Evolutionary conservation across 2,329 filamentous ascomycete species (phyloP).

Genomic region (Diaporthe sp.): DNA sequence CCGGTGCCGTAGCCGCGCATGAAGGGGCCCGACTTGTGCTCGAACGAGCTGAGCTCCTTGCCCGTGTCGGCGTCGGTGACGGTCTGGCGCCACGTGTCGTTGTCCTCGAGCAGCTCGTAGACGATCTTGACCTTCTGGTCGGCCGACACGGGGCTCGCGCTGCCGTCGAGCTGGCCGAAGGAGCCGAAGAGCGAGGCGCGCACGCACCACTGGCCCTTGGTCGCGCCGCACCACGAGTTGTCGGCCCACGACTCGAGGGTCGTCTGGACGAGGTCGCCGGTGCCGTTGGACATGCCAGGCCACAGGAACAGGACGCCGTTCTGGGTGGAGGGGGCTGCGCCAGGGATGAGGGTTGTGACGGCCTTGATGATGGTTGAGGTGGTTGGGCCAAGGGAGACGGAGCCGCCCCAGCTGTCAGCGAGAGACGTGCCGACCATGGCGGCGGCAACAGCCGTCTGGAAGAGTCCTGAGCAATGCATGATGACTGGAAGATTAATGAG

Average conservation of each 20-base stretch:
- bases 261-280: conserved; percentile 57
- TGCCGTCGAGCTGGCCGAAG: conserved; percentile 55
- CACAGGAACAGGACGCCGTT: conserved; percentile 57
- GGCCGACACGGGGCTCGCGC: conserved; percentile 25
- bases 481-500: neutral
- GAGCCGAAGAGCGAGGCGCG: conserved; percentile 56
- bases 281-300: conserved; percentile 61
- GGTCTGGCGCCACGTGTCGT: conserved; percentile 45
- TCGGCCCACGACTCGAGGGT: conserved; percentile 56
- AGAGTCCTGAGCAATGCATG: conserved; percentile 12
- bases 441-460: conserved; percentile 9
- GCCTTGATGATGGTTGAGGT: conserved; percentile 51
- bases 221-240: conserved; percentile 57
- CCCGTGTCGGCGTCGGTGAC: conserved; percentile 54
- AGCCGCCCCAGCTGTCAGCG: conserved; percentile 34
- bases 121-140: conserved; percentile 41
- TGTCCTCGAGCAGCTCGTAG: conserved; percentile 45
- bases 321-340: conserved; percentile 53
- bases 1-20: conserved; percentile 57
- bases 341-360: conserved; percentile 57
- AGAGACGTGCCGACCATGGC: neutral
- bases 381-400: conserved; percentile 37
- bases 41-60: conserved; percentile 50
- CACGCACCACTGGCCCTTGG: conserved; percentile 54
- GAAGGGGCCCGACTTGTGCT: conserved; percentile 50